Percentiles rank a stretch among this genome's conserved stretches.
Conservation (phyloP, 2,329 filamentous ascomycete genomes). For the Bipolaris zeicola region DNA sequence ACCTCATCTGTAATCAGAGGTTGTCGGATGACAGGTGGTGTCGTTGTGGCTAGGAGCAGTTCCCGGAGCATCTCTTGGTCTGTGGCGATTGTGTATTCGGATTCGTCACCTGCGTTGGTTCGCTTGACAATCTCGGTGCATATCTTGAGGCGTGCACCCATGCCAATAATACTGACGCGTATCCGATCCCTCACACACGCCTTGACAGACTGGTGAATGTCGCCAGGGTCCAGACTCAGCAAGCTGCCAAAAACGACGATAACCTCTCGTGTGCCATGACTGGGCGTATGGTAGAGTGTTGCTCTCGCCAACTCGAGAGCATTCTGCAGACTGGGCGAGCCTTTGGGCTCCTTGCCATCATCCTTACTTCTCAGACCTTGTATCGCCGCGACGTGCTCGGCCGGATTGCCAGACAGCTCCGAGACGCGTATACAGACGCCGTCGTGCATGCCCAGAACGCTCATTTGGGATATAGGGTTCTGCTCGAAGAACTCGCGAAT, state of each 20-base stretch:
- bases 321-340: conserved; percentile 74
- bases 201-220: conserved; percentile 89
- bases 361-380: conserved; percentile 65
- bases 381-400: conserved; percentile 81
- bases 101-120: conserved; percentile 81
- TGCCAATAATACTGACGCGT: conserved; percentile 84
- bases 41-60: conserved; percentile 85
- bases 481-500: conserved; percentile 96
- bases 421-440: conserved; percentile 84
- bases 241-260: conserved; percentile 91
- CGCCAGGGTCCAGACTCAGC: conserved; percentile 87
- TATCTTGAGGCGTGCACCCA: conserved; percentile 90
- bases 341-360: conserved; percentile 65
- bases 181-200: conserved; percentile 81
- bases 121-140: conserved; percentile 86
- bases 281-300: conserved; percentile 88
- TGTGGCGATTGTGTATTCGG: conserved; percentile 80
- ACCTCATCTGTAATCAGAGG: conserved; percentile 42
- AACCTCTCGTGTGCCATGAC: conserved; percentile 90
- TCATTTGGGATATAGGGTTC: conserved; percentile 95
- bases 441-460: conserved; percentile 90
- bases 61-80: conserved; percentile 89
- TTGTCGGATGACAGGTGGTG: conserved; percentile 80
- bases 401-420: conserved; percentile 89
- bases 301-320: conserved; percentile 94